Conservation (phyloP, 1,284 basidiomycete genomes). For the Moesziomyces sp. region DNA sequence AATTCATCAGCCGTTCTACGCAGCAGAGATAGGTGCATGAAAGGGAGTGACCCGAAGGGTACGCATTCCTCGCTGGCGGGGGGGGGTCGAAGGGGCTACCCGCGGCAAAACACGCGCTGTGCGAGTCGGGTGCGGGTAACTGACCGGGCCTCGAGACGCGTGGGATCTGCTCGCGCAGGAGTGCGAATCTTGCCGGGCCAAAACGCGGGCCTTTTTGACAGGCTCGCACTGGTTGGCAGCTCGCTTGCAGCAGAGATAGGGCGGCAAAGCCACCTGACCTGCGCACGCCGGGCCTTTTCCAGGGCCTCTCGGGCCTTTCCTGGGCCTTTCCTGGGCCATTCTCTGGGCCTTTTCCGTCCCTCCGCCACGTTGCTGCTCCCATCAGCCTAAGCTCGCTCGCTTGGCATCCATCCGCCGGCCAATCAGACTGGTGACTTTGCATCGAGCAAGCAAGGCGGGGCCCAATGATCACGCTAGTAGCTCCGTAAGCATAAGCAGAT, state of each 20-base stretch:
- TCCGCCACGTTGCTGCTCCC: not conserved
- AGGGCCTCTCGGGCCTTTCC: conserved; percentile 18
- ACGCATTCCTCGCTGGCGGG: not conserved
- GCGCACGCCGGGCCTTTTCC: not conserved
- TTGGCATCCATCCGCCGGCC: not conserved
- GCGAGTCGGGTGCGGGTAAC: conserved; percentile 7
- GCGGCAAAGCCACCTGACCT: conserved; percentile 14
- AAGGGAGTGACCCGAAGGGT: conserved; percentile 4
- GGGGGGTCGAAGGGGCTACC: not conserved
- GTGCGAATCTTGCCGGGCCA: conserved; percentile 30
- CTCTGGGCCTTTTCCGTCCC: too few species aligned
- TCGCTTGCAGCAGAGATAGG: conserved; percentile 1
- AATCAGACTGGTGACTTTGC: not conserved
- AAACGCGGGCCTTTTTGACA: conserved; percentile 29
- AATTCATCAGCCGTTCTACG: not conserved
- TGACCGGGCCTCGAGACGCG: conserved; percentile 13
- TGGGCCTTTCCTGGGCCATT: conserved; percentile 26
- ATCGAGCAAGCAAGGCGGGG: too few species aligned
- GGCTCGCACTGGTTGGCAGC: conserved; percentile 5
- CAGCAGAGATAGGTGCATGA: too few species aligned
- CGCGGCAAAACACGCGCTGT: conserved; percentile 11
- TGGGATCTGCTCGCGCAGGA: not conserved
- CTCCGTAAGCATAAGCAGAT: too few species aligned
- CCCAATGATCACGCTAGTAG: too few species aligned
- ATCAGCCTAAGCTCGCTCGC: not conserved